phyloP scores from a whole-genome alignment of 768 basidiomycete species.

The Russula foetens region DNA sequence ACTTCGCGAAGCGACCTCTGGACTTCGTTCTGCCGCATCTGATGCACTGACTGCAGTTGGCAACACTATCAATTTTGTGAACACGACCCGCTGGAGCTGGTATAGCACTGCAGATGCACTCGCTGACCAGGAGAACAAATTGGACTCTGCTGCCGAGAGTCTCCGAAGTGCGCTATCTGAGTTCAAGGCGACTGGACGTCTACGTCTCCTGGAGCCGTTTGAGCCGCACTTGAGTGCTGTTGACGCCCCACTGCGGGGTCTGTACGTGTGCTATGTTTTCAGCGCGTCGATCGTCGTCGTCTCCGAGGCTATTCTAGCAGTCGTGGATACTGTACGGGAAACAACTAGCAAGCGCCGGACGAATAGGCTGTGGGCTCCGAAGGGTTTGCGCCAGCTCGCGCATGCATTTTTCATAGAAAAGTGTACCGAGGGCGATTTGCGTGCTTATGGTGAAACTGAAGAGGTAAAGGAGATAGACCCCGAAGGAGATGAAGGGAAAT shows the following conservation, averaged over 20 bases:
- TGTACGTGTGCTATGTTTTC: constrained; percentile 46
- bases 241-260: constrained; percentile 30
- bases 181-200: constrained; percentile 30
- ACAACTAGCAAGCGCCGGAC: constrained; percentile 31
- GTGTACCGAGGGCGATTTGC: constrained; percentile 22
- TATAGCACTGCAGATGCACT: constrained; percentile 18
- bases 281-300: constrained; percentile 36
- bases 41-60: constrained; percentile 24
- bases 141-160: constrained; percentile 25
- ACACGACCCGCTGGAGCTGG: constrained; percentile 28
- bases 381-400: constrained; percentile 31
- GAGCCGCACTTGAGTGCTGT: constrained; percentile 27
- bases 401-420: constrained; percentile 26
- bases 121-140: constrained; percentile 15
- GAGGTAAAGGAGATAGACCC: constrained; percentile 24
- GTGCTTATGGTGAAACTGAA: constrained; percentile 26
- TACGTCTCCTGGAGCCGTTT: constrained; percentile 38
- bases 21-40: constrained; percentile 29
- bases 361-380: constrained; percentile 44
- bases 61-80: constrained; percentile 27
- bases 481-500: constrained; percentile 21
- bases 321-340: constrained; percentile 32
- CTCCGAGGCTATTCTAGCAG: constrained; percentile 29
- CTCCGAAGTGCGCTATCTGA: constrained; percentile 25
- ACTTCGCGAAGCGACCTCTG: constrained; percentile 29